These are phyloP conservation scores for Albugo laibachii DNA, from an alignment of 352 stramenopile species.

Conservation along the genomic window DNA sequence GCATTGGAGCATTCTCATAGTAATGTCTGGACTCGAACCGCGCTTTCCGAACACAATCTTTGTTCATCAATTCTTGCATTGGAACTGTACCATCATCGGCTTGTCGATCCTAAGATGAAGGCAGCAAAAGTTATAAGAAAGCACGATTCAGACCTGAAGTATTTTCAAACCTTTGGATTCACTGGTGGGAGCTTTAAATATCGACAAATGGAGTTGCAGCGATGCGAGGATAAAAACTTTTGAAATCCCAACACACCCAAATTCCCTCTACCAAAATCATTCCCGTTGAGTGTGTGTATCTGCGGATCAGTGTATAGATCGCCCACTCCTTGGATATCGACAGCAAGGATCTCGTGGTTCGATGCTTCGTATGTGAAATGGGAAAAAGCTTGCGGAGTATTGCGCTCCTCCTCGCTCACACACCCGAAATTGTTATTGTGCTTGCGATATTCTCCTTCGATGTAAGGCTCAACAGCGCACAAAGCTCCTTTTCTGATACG, in stretches of 20 bases:
- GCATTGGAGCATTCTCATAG: constrained; percentile 68
- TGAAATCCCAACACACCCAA: constrained; percentile 65
- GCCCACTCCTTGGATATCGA: constrained; percentile 89
- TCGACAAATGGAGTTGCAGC: constrained; percentile 77
- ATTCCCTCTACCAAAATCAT: constrained; percentile 80
- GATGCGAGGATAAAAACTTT: constrained; percentile 73
- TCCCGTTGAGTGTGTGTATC: constrained; percentile 71
- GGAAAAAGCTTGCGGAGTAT: constrained; percentile 82
- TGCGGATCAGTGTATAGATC: constrained; percentile 93
- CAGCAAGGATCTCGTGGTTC: constrained; percentile 79
- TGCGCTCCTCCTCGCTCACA: constrained; percentile 67
- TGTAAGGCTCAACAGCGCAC: constrained; percentile 67
- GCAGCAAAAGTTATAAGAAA: background rate
- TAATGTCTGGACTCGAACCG: constrained; percentile 76
- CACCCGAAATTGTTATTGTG: constrained; percentile 81
- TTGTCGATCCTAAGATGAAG: constrained; percentile 19
- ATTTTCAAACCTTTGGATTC: constrained; percentile 34
- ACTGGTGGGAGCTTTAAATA: constrained; percentile 67
- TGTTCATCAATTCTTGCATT: constrained; percentile 66
- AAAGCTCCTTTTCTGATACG: constrained; percentile 23
- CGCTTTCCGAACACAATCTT: constrained; percentile 35
- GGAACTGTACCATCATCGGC: constrained; percentile 53
- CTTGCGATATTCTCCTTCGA: constrained; percentile 67
- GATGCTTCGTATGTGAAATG: constrained; percentile 89
- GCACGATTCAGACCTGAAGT: background rate